phyloP scores from a whole-genome alignment of 1,139 yeast genomes.

The Chernovozyma aurita region DNA sequence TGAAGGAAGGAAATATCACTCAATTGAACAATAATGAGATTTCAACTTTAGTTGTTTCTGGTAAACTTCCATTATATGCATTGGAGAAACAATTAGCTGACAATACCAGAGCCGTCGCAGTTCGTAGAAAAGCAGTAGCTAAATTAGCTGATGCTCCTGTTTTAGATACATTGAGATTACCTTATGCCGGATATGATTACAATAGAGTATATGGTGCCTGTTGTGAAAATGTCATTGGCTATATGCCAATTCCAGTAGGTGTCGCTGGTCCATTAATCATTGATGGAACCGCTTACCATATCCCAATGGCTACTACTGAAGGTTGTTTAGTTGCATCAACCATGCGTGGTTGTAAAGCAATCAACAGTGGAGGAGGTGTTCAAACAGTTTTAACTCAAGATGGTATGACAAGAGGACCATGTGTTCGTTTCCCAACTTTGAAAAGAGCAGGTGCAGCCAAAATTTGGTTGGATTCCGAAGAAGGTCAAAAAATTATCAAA shows the following conservation, averaged over 20 bases:
- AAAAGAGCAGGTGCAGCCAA: conserved; percentile 92
- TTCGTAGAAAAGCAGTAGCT: conserved; percentile 90
- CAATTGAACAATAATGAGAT: conserved; percentile 70
- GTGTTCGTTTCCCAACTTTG: conserved; percentile 82
- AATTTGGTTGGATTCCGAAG: conserved; percentile 92
- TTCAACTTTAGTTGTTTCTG: conserved; percentile 62
- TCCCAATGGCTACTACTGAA: conserved; percentile 99
- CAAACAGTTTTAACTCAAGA: conserved; percentile 88
- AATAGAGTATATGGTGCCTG: conserved; percentile 98
- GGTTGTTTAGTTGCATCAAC: conserved; percentile 98
- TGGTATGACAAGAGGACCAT: conserved; percentile 99
- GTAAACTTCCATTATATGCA: conserved; percentile 87
- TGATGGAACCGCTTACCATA: conserved; percentile 81
- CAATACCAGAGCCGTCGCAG: conserved; percentile 84
- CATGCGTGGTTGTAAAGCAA: conserved; percentile 98
- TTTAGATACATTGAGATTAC: conserved; percentile 66
- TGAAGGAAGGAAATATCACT: conserved; percentile 71
- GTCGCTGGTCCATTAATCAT: conserved; percentile 94
- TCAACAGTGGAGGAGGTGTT: conserved; percentile 96
- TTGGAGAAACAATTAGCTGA: conserved; percentile 87
- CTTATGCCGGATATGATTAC: conserved; percentile 81
- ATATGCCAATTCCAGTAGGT: conserved; percentile 93
- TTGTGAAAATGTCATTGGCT: conserved; percentile 97
- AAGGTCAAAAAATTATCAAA: conserved; percentile 77
- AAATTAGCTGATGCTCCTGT: conserved; percentile 78